Conservation (phyloP, 2,329 filamentous ascomycete species). For the Xylaria sp. region DNA sequence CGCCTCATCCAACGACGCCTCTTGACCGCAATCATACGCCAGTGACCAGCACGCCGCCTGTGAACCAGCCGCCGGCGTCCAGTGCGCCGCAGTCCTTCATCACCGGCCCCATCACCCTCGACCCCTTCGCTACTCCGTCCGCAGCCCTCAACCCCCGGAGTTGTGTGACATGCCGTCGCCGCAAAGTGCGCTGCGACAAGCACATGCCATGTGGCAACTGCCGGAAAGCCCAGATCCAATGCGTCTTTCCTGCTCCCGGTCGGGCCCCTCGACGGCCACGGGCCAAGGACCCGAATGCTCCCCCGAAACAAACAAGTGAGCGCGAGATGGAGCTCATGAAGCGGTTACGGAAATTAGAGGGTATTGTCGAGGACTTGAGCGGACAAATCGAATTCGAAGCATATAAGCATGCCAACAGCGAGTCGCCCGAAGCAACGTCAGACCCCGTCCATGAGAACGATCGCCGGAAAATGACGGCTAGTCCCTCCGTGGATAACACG, state of each 20-base stretch:
- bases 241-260: conserved; percentile 79
- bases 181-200: conserved; percentile 82
- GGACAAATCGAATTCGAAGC: conserved; percentile 70
- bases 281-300: conserved; percentile 72
- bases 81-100: conserved; percentile 36
- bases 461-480: conserved; percentile 41
- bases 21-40: conserved; percentile 16
- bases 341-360: conserved; percentile 76
- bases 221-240: conserved; percentile 74
- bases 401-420: conserved; percentile 53
- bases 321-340: conserved; percentile 77
- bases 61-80: conserved; percentile 19
- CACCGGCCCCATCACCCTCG: conserved; percentile 49
- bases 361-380: conserved; percentile 77
- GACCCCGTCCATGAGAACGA: conserved; percentile 45
- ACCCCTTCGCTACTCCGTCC: conserved; percentile 48
- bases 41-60: conserved; percentile 11
- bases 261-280: conserved; percentile 75
- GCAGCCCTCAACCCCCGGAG: conserved; percentile 51
- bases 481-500: conserved; percentile 40
- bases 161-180: conserved; percentile 63
- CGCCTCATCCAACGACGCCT: conserved; percentile 29
- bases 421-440: conserved; percentile 53
- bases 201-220: conserved; percentile 81
- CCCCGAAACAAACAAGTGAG: conserved; percentile 68